A percentile compares a stretch with the other conserved stretches of the same genome.
phyloP scores from a whole-genome alignment of 2,329 filamentous ascomycete species.

The Capronia coronata region DNA sequence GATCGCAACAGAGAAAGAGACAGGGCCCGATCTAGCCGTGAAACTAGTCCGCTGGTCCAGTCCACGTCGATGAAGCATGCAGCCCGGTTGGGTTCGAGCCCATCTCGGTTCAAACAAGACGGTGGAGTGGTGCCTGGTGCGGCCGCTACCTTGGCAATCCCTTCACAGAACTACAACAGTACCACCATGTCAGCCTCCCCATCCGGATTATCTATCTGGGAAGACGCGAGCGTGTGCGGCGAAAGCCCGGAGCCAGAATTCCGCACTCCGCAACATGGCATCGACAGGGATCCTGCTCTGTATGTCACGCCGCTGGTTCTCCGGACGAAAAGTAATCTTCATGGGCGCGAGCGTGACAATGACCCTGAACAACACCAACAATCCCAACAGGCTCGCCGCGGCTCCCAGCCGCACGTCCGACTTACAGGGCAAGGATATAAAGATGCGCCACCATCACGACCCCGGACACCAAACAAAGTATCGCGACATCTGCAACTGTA shows the following conservation, averaged over 20 bases:
- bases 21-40: slow-evolving; percentile 12
- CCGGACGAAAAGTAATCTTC: not conserved
- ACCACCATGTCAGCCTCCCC: not conserved
- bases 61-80: not conserved
- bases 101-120: not conserved
- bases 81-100: not conserved
- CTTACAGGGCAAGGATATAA: not conserved
- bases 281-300: not conserved
- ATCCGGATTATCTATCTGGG: slow-evolving; percentile 35
- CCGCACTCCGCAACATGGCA: not conserved
- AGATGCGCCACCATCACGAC: not conserved
- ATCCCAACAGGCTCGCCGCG: not conserved
- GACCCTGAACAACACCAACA: not conserved
- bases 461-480: not conserved
- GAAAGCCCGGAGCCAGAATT: slow-evolving; percentile 14
- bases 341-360: not conserved
- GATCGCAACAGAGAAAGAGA: slow-evolving; percentile 4
- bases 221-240: slow-evolving; percentile 31
- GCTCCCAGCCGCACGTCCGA: not conserved
- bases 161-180: not conserved
- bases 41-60: not conserved
- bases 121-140: not conserved
- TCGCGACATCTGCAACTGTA: not conserved
- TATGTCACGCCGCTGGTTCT: not conserved
- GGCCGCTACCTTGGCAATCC: not conserved